phyloP scores from a whole-genome alignment of 2,329 filamentous ascomycete genomes.

The Sporothrix pallida region DNA sequence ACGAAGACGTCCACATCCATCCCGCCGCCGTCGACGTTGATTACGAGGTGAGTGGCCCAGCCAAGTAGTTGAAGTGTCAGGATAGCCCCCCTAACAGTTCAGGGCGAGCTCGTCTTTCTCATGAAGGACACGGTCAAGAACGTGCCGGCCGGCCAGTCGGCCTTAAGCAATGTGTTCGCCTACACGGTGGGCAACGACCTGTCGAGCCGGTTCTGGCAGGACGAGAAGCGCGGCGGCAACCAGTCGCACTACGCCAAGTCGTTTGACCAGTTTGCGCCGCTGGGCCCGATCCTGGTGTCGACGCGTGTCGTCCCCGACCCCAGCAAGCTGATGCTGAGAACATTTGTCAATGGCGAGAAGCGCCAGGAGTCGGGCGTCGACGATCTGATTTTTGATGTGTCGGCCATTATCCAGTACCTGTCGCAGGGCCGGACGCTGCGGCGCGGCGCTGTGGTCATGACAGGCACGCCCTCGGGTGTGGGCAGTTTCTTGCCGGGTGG shows the following conservation, averaged over 20 bases:
- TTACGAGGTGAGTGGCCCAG: no score
- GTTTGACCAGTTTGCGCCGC: conserved; percentile 57
- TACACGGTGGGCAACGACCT: conserved; percentile 63
- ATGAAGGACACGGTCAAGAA: no score
- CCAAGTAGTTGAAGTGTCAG: no score
- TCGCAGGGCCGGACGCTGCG: conserved; percentile 52
- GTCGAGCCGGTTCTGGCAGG: conserved; percentile 56
- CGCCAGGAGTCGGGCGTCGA: conserved; percentile 51
- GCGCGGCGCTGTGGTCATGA: conserved; percentile 53
- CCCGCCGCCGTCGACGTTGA: no score
- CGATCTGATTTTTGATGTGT: conserved; percentile 53
- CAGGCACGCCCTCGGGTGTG: conserved; percentile 50
- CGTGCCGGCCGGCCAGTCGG: no score
- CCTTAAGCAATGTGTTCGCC: conserved; percentile 50
- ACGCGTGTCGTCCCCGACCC: conserved; percentile 41
- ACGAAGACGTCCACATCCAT: no score
- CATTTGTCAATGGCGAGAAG: conserved; percentile 53
- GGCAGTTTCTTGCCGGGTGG: conserved; percentile 44
- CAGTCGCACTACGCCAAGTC: conserved; percentile 61
- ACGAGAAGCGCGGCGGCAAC: conserved; percentile 46
- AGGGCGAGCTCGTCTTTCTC: no score
- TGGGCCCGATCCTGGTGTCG: conserved; percentile 51
- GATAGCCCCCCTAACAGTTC: no score
- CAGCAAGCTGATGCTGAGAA: conserved; percentile 42
- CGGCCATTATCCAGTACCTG: conserved; percentile 49